Conservation (phyloP, 345 rosid species). For the Rhodomyrtus tomentosa region DNA sequence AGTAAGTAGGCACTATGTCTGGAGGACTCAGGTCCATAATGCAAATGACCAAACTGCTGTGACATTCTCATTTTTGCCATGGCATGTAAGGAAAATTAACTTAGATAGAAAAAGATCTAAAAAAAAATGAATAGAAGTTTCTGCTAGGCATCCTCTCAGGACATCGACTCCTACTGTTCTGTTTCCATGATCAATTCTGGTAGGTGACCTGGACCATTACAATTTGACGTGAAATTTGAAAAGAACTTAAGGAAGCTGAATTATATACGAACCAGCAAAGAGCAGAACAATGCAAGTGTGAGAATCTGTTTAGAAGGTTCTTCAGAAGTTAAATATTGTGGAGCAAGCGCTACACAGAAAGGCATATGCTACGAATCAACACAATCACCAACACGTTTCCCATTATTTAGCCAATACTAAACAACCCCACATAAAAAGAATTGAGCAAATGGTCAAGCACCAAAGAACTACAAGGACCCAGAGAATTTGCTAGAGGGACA, state of each 20-base stretch:
- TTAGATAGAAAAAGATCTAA: neutral
- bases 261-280: neutral
- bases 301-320: neutral
- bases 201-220: neutral
- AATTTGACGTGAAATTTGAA: neutral
- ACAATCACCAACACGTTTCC: neutral
- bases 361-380: neutral
- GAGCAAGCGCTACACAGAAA: neutral
- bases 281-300: neutral
- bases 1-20: neutral
- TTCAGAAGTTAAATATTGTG: neutral
- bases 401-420: neutral
- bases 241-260: neutral
- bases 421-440: neutral
- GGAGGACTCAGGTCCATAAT: neutral
- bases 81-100: neutral
- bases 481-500: neutral
- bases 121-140: neutral
- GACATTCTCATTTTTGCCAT: neutral
- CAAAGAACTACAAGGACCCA: neutral
- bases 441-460: neutral
- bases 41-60: neutral
- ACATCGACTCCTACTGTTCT: neutral
- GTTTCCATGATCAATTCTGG: neutral
- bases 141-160: neutral